A percentile compares a stretch with the other conserved stretches of the same genome.
phyloP scores from a whole-genome alignment of 225 moss, liverwort and hornwort genomes.

The Lunularia cruciata region DNA sequence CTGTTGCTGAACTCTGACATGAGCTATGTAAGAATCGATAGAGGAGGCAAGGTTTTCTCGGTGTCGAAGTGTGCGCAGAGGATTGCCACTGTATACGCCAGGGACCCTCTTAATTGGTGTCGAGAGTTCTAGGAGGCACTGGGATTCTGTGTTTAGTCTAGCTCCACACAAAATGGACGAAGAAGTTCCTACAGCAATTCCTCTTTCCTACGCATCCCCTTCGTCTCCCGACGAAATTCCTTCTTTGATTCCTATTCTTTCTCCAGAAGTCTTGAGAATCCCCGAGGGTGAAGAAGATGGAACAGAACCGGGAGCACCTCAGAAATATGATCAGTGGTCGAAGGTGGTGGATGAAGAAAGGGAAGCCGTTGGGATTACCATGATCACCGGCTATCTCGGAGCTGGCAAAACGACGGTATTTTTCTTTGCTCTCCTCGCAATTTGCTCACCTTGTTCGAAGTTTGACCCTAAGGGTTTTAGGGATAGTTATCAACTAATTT shows the following conservation, averaged over 20 bases:
- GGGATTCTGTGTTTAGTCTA: too few species aligned
- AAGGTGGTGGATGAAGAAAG: conserved; percentile 13
- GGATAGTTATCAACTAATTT: too few species aligned
- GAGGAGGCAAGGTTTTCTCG: too few species aligned
- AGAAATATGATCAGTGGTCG: neutral
- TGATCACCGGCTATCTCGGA: conserved; percentile 81
- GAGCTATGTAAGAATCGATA: too few species aligned
- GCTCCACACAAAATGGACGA: conserved; percentile 11
- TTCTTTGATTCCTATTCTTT: neutral
- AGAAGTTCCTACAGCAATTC: neutral
- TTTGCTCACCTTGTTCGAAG: neutral
- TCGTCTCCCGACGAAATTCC: neutral
- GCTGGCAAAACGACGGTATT: conserved; percentile 79
- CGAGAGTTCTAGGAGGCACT: too few species aligned
- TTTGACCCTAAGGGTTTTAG: neutral
- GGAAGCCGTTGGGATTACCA: conserved; percentile 62
- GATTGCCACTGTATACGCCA: too few species aligned
- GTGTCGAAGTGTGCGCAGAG: too few species aligned
- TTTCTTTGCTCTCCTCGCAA: neutral
- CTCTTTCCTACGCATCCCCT: neutral
- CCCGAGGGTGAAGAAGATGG: neutral
- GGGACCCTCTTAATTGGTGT: too few species aligned
- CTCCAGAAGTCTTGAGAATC: neutral
- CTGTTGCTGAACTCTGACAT: too few species aligned
- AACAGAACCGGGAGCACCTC: neutral